A percentile compares a stretch with the other conserved stretches of the same genome.
phyloP scores from a whole-genome alignment of 225 moss, liverwort and hornwort species.

The Marchantia polymorpha region DNA sequence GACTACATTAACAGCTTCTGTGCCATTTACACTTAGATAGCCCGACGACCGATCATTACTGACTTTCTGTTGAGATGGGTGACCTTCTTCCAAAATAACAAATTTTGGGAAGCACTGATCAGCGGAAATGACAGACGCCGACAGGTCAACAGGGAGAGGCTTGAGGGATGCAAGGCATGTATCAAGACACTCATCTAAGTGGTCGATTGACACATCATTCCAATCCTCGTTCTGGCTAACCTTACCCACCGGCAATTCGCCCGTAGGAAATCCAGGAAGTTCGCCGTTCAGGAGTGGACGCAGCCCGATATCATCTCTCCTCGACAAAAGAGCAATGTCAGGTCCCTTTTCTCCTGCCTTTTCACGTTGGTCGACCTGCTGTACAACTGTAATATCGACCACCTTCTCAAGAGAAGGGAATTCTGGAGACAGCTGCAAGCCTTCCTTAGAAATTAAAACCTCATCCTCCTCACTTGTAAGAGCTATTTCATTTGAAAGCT shows the following conservation, averaged over 20 bases:
- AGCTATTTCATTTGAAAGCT: not conserved
- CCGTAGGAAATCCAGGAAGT: conserved; percentile 8
- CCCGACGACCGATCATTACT: not conserved
- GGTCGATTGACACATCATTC: conserved; percentile 52
- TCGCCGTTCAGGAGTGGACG: conserved; percentile 11
- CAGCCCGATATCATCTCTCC: not conserved
- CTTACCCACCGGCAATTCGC: conserved; percentile 10
- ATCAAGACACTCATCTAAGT: conserved; percentile 64
- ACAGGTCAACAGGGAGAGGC: conserved; percentile 42
- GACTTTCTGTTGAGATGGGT: not conserved
- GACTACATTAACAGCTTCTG: not conserved
- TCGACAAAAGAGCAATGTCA: not conserved
- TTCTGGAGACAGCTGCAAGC: not conserved
- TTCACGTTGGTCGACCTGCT: not conserved
- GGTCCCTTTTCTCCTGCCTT: not conserved
- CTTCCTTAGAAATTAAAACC: not conserved
- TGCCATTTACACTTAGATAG: not conserved
- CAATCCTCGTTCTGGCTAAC: conserved; percentile 45
- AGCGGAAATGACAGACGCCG: conserved; percentile 27
- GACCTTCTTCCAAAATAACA: conserved; percentile 18
- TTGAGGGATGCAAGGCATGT: conserved; percentile 49
- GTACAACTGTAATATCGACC: not conserved
- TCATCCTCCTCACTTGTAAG: not conserved
- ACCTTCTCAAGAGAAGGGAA: not conserved
- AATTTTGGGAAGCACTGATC: conserved; percentile 34